Conservation (phyloP, 345 rosid genomes). For the Aethionema arabicum region DNA sequence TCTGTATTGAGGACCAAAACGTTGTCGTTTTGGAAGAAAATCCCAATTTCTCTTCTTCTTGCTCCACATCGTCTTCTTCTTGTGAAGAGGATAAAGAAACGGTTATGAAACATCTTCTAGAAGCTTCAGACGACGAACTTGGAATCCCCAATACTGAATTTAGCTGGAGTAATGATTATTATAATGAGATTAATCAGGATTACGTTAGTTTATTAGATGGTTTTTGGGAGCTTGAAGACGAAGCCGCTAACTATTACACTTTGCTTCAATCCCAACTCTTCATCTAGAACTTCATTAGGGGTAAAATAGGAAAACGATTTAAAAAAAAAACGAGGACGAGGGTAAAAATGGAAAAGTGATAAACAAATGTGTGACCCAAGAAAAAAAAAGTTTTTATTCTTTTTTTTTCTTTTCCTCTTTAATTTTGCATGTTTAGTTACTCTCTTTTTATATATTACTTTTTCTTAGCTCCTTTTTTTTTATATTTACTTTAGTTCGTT, state of each 20-base stretch:
- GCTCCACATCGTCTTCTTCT: slow-evolving; percentile 34
- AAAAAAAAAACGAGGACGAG: slow-evolving; percentile 16
- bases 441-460: too few relatives aligned
- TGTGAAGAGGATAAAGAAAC: slow-evolving; percentile 47
- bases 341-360: neutral
- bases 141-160: slow-evolving; percentile 60
- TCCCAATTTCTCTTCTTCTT: slow-evolving; percentile 24
- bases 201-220: slow-evolving; percentile 40
- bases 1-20: slow-evolving; percentile 35
- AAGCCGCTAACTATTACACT: slow-evolving; percentile 60
- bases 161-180: slow-evolving; percentile 31
- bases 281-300: slow-evolving; percentile 37
- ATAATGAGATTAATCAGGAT: slow-evolving; percentile 24
- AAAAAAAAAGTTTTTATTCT: neutral
- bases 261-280: slow-evolving; percentile 63
- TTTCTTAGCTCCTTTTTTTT: too few relatives aligned
- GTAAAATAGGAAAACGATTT: slow-evolving; percentile 12
- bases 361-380: neutral
- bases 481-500: slow-evolving; percentile 23
- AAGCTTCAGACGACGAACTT: slow-evolving; percentile 91
- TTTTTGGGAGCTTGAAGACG: slow-evolving; percentile 81
- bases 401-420: slow-evolving; percentile 1
- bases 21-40: slow-evolving; percentile 21
- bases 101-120: slow-evolving; percentile 71
- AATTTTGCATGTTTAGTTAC: slow-evolving; percentile 5